A percentile compares a stretch with the other conserved stretches of the same genome.
Conservation (phyloP, 2,329 filamentous ascomycete genomes). For the Sordariomycetes sp. region DNA sequence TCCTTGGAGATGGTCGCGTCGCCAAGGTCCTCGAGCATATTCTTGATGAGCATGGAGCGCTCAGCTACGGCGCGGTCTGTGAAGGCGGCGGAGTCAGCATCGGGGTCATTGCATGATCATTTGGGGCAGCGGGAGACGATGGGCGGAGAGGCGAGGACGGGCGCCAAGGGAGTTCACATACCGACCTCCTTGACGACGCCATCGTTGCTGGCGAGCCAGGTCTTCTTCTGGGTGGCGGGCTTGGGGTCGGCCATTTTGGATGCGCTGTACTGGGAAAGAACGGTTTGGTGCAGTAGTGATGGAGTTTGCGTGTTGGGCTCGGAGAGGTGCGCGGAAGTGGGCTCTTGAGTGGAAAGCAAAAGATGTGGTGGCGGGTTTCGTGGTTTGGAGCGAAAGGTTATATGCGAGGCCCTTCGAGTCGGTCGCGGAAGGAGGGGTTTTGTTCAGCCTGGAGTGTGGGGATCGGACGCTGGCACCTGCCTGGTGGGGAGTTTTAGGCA, state of each 20-base stretch:
- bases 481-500: neutral
- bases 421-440: neutral
- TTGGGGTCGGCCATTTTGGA: slow-evolving; percentile 21
- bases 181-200: slow-evolving; percentile 29
- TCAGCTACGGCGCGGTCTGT: slow-evolving; percentile 73
- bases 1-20: slow-evolving; percentile 36
- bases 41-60: slow-evolving; percentile 92
- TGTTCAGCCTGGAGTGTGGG: neutral
- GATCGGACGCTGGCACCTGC: neutral
- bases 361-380: neutral
- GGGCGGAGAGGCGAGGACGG: slow-evolving; percentile 1
- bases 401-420: neutral
- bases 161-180: slow-evolving; percentile 16
- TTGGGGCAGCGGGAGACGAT: too few species aligned
- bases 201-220: slow-evolving; percentile 40
- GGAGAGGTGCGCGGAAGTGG: neutral
- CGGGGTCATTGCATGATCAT: neutral
- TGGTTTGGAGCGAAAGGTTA: neutral
- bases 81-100: neutral
- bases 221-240: slow-evolving; percentile 18
- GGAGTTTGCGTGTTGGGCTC: neutral
- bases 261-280: neutral
- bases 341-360: neutral
- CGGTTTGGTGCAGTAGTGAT: neutral
- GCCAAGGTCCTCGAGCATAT: slow-evolving; percentile 91